Evolutionary conservation across 257 asterid genomes (phyloP).

Genomic region (Marsdenia floribunda): DNA sequence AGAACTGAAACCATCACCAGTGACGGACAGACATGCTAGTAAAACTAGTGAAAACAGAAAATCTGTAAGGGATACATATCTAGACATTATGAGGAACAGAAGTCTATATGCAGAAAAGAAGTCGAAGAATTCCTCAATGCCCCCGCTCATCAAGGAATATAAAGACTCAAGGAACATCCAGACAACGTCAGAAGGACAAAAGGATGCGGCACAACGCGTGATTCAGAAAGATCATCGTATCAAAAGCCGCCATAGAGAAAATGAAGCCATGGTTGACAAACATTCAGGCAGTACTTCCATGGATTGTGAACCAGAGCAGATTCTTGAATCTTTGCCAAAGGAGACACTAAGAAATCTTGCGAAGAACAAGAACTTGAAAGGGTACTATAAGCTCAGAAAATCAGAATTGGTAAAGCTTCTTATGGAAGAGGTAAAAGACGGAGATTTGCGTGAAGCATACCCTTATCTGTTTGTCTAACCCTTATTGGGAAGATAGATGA

Average conservation of each 20-base stretch:
- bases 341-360: conserved; percentile 35
- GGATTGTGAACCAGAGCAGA: background rate
- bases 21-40: conserved; percentile 7
- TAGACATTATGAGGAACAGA: conserved; percentile 14
- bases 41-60: conserved; percentile 1
- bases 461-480: background rate
- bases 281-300: background rate
- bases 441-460: background rate
- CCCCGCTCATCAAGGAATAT: conserved; percentile 13
- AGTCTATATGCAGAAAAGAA: conserved; percentile 12
- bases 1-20: conserved; percentile 18
- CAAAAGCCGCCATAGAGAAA: background rate
- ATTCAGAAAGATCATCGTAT: background rate
- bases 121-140: conserved; percentile 1
- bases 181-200: conserved; percentile 5
- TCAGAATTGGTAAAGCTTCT: conserved; percentile 28
- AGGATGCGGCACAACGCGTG: background rate
- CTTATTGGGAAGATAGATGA: background rate
- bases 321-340: conserved; percentile 13
- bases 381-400: conserved; percentile 28
- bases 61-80: background rate
- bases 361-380: conserved; percentile 24
- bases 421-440: background rate
- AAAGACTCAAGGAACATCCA: conserved; percentile 14
- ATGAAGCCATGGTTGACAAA: background rate